These are phyloP conservation scores for Silene uniflora DNA, from an alignment of 148 eudicot species.

Conservation along the genomic window DNA sequence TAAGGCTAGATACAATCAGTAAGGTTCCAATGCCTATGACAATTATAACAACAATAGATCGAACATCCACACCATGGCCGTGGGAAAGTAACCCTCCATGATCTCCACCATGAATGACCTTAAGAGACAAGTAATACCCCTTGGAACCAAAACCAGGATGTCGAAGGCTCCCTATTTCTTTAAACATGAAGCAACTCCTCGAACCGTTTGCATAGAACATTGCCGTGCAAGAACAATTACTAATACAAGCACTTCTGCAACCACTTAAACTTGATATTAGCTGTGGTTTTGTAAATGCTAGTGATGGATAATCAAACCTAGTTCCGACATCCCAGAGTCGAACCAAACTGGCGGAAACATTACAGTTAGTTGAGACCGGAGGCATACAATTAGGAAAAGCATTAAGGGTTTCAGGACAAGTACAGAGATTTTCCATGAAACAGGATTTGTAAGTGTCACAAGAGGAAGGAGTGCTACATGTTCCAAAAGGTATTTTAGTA, in stretches of 20 bases:
- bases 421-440: conserved; percentile 7
- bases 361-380: background rate
- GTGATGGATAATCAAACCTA: conserved; percentile 2
- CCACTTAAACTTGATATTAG: conserved; percentile 4
- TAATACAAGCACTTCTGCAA: conserved; percentile 8
- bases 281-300: conserved; percentile 12
- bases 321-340: conserved; percentile 7
- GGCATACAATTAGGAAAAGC: conserved; percentile 9
- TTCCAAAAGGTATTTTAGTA: conserved; percentile 1
- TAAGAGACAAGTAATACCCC: conserved; percentile 6
- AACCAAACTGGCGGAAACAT: background rate
- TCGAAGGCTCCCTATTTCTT: conserved; percentile 6
- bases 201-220: conserved; percentile 12
- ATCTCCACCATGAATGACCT: background rate
- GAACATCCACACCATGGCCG: background rate
- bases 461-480: background rate
- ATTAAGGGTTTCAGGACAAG: background rate
- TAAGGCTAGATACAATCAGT: conserved; percentile 15
- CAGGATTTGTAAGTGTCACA: conserved; percentile 4
- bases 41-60: too few species aligned
- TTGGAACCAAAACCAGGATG: background rate
- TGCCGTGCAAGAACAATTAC: conserved; percentile 6
- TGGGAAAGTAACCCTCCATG: background rate
- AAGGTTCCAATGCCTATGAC: conserved; percentile 13
- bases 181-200: conserved; percentile 13